These are phyloP conservation scores for Colletotrichum magnum DNA, from an alignment of 2,329 filamentous ascomycete species.

Conservation along the genomic window DNA sequence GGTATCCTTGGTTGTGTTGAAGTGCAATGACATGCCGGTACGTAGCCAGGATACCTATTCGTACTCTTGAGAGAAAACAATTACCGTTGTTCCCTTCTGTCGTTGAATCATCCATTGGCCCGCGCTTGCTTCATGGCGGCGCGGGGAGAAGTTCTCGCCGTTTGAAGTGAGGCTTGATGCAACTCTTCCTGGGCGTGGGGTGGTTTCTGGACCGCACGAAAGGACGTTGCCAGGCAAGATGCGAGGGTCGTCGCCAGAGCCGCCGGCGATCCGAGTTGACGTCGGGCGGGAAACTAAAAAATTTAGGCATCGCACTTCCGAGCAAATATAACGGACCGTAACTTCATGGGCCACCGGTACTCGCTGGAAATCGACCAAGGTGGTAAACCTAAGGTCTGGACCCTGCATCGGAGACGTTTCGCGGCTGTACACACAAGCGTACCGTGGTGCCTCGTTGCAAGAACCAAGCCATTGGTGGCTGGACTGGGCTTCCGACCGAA, in stretches of 20 bases:
- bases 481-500: conserved; percentile 6
- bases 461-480: conserved; percentile 26
- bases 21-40: too few relatives aligned
- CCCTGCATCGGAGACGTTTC: conserved; percentile 26
- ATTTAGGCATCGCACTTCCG: not conserved
- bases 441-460: conserved; percentile 19
- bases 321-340: conserved; percentile 16
- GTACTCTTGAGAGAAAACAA: not conserved
- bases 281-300: conserved; percentile 1
- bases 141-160: conserved; percentile 12
- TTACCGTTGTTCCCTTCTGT: conserved; percentile 16
- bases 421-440: conserved; percentile 1
- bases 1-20: too few relatives aligned
- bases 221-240: conserved; percentile 10
- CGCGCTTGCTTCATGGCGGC: not conserved
- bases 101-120: not conserved
- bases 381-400: conserved; percentile 25
- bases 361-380: conserved; percentile 15
- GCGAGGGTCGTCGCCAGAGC: conserved; percentile 8
- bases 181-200: conserved; percentile 6
- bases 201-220: conserved; percentile 5
- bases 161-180: conserved; percentile 6
- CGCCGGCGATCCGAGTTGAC: conserved; percentile 8
- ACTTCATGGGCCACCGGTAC: conserved; percentile 1
- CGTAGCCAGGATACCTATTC: too few relatives aligned